Conservation (phyloP, 345 rosid genomes). For the Jatropha curcas region DNA sequence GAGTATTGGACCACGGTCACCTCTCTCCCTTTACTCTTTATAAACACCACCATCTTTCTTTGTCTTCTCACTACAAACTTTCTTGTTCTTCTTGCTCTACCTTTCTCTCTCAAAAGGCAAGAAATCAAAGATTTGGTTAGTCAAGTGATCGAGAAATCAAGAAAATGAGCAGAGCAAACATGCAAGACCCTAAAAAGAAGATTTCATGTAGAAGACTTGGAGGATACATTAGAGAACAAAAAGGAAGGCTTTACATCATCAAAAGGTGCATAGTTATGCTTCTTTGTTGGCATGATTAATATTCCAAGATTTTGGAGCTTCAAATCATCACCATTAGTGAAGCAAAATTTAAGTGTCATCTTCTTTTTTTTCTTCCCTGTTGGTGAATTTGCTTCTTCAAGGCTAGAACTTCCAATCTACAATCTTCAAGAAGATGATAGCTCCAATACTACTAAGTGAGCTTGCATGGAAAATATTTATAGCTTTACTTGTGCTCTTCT, state of each 20-base stretch:
- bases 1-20: conserved; percentile 31
- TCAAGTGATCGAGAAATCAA: neutral
- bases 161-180: conserved; percentile 28
- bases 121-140: neutral
- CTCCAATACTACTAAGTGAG: too few relatives aligned
- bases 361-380: neutral
- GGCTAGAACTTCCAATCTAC: too few relatives aligned
- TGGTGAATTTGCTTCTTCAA: too few relatives aligned
- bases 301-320: neutral
- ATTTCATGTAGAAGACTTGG: conserved; percentile 59
- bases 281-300: conserved; percentile 75
- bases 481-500: too few relatives aligned
- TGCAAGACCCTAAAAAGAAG: conserved; percentile 49
- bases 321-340: neutral
- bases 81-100: neutral
- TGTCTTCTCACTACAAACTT: neutral
- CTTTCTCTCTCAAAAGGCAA: neutral
- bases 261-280: conserved; percentile 81
- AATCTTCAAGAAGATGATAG: too few relatives aligned
- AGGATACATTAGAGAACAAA: conserved; percentile 67
- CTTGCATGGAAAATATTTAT: neutral
- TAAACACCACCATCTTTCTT: conserved; percentile 14
- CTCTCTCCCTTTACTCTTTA: conserved; percentile 21
- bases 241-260: conserved; percentile 73
- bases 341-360: neutral